Evolutionary conservation across 306 rosid genomes (phyloP), one percentile per base, ranked within the genome.

Genomic region (Albizia julibrissin): DNA sequence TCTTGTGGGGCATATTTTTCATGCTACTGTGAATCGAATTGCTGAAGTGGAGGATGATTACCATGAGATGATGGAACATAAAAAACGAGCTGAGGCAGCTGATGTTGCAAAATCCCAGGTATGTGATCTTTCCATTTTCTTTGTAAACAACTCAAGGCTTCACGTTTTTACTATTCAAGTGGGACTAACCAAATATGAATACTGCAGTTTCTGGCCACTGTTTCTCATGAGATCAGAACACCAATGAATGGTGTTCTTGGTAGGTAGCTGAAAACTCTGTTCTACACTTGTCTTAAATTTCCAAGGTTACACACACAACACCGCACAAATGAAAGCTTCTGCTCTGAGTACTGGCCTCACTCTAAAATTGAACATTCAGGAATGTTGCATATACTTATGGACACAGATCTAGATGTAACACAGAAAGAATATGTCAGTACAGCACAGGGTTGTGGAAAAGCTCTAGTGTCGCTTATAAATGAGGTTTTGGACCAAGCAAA

Each of bases 211-310:
- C 96, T 95, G 67, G 99, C 99, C 39, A 95, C 99, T 19, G 99
- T 95, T 78, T 95, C 99, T 74, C 99, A 95, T 66, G 99, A 95
- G 89, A 95, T 95, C 89, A 88, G 99, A 85, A 93, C 99, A 33
- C 99, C 99, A 59, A 95, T 95, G 99, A 95, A 93, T 65, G 99
- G 99, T 76, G 98, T 95, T 83, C 91, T 95, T 29, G 99, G 99
- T 95, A 87, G 89, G 97, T 54, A 19, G 27, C 80, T 79, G 58
- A 72, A 42, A 24, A 70, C 40, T 59, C 40, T 50, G 58, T 2
- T 16, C 26, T 44, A 67, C 15, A 47, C 70, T 66, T 77, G 75
- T 70, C 62, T 61, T 27, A 66, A 39, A 78, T 19, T 78, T 44
- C 75, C 37, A 72, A 68, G 65, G 68, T 40, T 72, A 47, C 72